Conservation (phyloP, 495 filamentous ascomycete genomes). For the Peziza echinospora region DNA sequence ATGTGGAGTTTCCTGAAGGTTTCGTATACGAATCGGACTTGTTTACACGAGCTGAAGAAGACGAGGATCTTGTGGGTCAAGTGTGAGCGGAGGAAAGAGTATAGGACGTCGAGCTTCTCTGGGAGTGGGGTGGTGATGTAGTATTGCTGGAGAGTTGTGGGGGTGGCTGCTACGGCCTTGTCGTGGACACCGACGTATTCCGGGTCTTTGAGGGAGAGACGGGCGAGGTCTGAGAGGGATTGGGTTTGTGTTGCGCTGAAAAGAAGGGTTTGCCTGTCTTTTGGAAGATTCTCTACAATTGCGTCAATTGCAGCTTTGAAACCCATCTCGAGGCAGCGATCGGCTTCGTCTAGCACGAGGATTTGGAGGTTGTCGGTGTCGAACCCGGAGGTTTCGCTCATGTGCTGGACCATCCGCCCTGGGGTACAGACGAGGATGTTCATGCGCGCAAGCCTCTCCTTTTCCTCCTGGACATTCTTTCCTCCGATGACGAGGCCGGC, state of each 20-base stretch:
- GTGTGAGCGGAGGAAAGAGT: constrained; percentile 73
- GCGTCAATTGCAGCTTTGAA: constrained; percentile 84
- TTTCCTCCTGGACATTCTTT: constrained; percentile 71
- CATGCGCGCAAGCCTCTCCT: constrained; percentile 71
- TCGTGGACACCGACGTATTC: constrained; percentile 93
- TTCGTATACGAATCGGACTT: constrained; percentile 89
- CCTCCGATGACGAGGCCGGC: constrained; percentile 92
- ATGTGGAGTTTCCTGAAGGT: constrained; percentile 83
- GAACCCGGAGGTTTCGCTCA: constrained; percentile 82
- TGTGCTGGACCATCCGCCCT: constrained; percentile 81
- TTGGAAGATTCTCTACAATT: constrained; percentile 77
- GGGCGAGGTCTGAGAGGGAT: constrained; percentile 74
- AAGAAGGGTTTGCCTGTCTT: constrained; percentile 68
- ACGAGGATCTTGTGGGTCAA: constrained; percentile 83
- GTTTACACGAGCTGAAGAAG: constrained; percentile 84
- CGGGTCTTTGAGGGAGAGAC: constrained; percentile 68
- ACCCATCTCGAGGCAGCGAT: constrained; percentile 94
- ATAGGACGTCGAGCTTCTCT: constrained; percentile 78
- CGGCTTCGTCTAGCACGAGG: constrained; percentile 86
- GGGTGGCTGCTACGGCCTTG: constrained; percentile 57
- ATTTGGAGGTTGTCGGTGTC: constrained; percentile 80
- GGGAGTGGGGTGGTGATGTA: constrained; percentile 67
- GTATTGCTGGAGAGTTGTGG: constrained; percentile 65
- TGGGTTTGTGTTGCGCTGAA: constrained; percentile 96
- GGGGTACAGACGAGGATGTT: constrained; percentile 96